A percentile compares a stretch with the other conserved stretches of the same genome.
phyloP scores from a whole-genome alignment of 2,329 filamentous ascomycete species.

The Neoscytalidium dimidiatum region DNA sequence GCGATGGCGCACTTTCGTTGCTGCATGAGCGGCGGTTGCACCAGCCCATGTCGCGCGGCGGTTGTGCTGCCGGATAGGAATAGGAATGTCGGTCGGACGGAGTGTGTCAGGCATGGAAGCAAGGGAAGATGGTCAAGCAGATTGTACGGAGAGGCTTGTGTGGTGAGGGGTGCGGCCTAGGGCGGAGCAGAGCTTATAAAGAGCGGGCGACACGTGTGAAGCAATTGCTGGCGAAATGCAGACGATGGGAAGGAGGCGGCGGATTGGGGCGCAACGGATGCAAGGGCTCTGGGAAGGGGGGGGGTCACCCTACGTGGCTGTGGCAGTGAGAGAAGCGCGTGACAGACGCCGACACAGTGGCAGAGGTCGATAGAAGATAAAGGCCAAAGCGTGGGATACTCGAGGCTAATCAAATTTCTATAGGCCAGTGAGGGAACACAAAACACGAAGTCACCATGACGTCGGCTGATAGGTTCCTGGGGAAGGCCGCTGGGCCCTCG shows the following conservation, averaged over 20 bases:
- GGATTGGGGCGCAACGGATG: not conserved
- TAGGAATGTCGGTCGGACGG: not conserved
- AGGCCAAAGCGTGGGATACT: not conserved
- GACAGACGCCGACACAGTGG: not conserved
- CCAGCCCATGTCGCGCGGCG: constrained; percentile 18
- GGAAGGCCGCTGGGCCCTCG: not conserved
- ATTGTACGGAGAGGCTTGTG: not conserved
- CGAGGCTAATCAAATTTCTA: not conserved
- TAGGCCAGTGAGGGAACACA: not conserved
- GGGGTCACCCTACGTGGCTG: constrained; percentile 6
- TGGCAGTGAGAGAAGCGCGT: constrained; percentile 8
- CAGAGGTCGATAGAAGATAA: not conserved
- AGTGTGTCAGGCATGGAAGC: constrained; percentile 16
- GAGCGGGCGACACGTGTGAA: constrained; percentile 2
- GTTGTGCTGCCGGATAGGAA: constrained; percentile 7
- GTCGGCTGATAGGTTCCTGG: constrained; percentile 8
- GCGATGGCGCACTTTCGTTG: constrained; percentile 25
- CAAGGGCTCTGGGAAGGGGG: constrained; percentile 2
- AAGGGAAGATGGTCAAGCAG: not conserved
- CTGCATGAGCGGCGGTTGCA: not conserved
- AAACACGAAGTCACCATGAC: constrained; percentile 6
- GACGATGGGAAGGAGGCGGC: not conserved
- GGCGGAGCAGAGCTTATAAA: not conserved
- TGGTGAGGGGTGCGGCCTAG: not conserved
- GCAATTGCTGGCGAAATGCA: not conserved